Conservation (phyloP, 352 stramenopile species). For the Pythium biforme region DNA sequence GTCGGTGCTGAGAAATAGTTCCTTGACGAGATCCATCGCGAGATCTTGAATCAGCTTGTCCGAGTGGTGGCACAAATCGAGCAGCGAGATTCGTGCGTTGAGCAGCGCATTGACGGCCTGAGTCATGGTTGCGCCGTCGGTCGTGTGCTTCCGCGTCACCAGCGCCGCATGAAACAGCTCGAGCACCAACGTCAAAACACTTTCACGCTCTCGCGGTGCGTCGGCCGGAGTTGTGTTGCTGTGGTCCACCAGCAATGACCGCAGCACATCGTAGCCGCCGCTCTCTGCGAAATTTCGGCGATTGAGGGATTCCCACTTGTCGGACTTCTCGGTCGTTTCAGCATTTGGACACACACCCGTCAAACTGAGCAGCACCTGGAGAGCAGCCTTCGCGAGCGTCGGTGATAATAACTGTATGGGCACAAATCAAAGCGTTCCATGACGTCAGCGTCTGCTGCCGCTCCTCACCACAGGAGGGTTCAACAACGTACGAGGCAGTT, state of each 20-base stretch:
- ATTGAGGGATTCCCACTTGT: constrained; percentile 77
- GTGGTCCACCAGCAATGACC: constrained; percentile 66
- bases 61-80: constrained; percentile 65
- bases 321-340: constrained; percentile 56
- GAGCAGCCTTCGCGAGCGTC: constrained; percentile 47
- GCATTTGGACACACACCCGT: constrained; percentile 47
- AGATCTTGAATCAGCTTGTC: constrained; percentile 44
- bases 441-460: not conserved
- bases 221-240: constrained; percentile 23
- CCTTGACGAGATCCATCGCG: constrained; percentile 68
- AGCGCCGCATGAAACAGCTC: constrained; percentile 70
- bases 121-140: constrained; percentile 51
- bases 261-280: constrained; percentile 68
- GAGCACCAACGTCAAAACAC: constrained; percentile 49
- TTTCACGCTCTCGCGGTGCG: constrained; percentile 20
- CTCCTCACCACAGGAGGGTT: not conserved
- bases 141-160: constrained; percentile 48
- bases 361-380: constrained; percentile 68
- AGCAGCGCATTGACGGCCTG: constrained; percentile 64
- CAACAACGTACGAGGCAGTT: constrained; percentile 51
- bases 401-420: constrained; percentile 45
- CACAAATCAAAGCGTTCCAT: not conserved
- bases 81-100: constrained; percentile 61
- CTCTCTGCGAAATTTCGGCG: constrained; percentile 72
- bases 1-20: constrained; percentile 73